These are phyloP conservation scores for Ogataea nonfermentans DNA, from an alignment of 805 yeast species.

Conservation along the genomic window DNA sequence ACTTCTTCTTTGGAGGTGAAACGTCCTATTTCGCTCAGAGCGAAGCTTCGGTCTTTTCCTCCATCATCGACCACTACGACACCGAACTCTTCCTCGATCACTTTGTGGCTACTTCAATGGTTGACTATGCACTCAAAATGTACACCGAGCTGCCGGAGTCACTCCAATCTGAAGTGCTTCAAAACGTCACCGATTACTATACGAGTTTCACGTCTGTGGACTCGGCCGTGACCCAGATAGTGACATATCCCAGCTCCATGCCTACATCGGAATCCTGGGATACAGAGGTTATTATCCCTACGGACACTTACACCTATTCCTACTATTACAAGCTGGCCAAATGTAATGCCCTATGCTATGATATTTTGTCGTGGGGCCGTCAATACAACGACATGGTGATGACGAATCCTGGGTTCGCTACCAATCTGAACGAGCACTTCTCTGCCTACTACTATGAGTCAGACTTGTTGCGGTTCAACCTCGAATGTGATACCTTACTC, in stretches of 20 bases:
- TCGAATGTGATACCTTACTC: slow-evolving; percentile 9
- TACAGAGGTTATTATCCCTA: slow-evolving; percentile 12
- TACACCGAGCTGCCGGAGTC: slow-evolving; percentile 6
- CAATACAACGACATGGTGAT: slow-evolving; percentile 10
- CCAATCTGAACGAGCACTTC: slow-evolving; percentile 3
- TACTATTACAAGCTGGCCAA: slow-evolving; percentile 10
- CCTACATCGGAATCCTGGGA: slow-evolving; percentile 3
- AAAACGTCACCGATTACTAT: slow-evolving; percentile 5
- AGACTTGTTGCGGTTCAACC: slow-evolving; percentile 1
- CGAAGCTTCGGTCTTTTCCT: slow-evolving; percentile 7
- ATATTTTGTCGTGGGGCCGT: slow-evolving; percentile 9
- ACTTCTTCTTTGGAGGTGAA: slow-evolving; percentile 6
- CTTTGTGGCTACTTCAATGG: slow-evolving; percentile 3
- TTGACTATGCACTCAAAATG: slow-evolving; percentile 6
- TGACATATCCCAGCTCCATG: slow-evolving; percentile 1
- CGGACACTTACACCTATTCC: slow-evolving; percentile 2
- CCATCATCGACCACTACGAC: slow-evolving; percentile 5
- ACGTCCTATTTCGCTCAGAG: slow-evolving; percentile 7
- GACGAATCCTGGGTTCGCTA: slow-evolving; percentile 9
- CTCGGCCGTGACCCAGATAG: not conserved
- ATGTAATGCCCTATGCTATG: slow-evolving; percentile 13
- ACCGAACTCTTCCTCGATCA: slow-evolving; percentile 9
- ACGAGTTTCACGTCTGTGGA: slow-evolving; percentile 8
- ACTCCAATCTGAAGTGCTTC: slow-evolving; percentile 4
- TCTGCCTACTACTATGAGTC: slow-evolving; percentile 5